Conservation (phyloP, 129 eudicot genomes). For the Artemisia tridentata region DNA sequence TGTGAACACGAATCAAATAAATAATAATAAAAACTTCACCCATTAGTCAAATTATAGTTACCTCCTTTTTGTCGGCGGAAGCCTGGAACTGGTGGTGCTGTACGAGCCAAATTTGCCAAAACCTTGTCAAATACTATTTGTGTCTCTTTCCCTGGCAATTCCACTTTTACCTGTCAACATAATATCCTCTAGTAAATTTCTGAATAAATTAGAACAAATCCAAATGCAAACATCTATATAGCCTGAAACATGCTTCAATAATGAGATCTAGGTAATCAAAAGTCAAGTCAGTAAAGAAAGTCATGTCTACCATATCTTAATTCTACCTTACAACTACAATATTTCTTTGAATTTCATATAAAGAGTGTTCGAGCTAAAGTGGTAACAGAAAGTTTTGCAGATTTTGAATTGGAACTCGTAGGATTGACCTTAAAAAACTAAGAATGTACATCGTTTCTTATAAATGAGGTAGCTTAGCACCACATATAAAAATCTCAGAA, state of each 20-base stretch:
- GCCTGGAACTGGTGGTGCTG: constrained; percentile 97
- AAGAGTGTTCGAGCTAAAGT: not conserved
- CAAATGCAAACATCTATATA: constrained; percentile 6
- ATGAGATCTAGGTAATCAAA: no score
- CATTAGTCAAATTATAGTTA: constrained; percentile 27
- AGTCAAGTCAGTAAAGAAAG: no score
- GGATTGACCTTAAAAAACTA: constrained; percentile 3
- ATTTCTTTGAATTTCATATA: not conserved
- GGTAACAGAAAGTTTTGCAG: not conserved
- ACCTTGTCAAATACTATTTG: constrained; percentile 69
- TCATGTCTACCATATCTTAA: not conserved
- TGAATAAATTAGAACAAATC: constrained; percentile 12
- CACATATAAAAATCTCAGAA: constrained; percentile 12
- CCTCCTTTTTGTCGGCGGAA: constrained; percentile 97
- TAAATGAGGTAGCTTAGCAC: not conserved
- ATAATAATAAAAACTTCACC: not conserved
- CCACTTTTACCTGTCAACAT: constrained; percentile 71
- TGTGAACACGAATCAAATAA: no score
- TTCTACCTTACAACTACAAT: constrained; percentile 6
- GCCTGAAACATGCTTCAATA: not conserved
- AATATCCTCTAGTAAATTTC: constrained; percentile 18
- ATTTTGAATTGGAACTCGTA: not conserved
- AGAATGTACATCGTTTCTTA: constrained; percentile 9
- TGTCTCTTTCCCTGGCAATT: constrained; percentile 77
- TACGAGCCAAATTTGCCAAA: constrained; percentile 70